Conservation (phyloP, 2,329 filamentous ascomycete genomes). For the Nakataea oryzae region DNA sequence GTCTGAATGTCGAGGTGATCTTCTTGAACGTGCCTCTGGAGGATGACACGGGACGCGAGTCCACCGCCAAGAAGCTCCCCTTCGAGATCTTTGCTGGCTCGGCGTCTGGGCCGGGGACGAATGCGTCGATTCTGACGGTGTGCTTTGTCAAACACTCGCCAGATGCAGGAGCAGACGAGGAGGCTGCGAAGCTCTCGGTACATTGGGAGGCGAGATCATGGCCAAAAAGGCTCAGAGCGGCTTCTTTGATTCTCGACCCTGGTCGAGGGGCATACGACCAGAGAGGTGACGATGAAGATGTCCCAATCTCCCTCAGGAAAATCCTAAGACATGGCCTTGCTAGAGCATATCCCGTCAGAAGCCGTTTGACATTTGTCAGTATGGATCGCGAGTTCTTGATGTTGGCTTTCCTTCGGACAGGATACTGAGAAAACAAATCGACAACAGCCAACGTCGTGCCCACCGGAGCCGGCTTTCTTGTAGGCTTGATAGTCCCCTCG, state of each 20-base stretch:
- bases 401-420: conserved; percentile 50
- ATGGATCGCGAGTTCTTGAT: conserved; percentile 47
- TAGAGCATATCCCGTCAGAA: conserved; percentile 56
- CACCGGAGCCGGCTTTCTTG: conserved; percentile 39
- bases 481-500: conserved; percentile 28
- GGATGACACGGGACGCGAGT: conserved; percentile 52
- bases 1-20: conserved; percentile 41
- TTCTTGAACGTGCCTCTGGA: conserved; percentile 48
- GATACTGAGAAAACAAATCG: conserved; percentile 48
- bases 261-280: conserved; percentile 54
- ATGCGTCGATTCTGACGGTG: conserved; percentile 34
- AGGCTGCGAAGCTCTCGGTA: background rate
- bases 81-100: conserved; percentile 30
- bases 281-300: conserved; percentile 35
- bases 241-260: conserved; percentile 40
- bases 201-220: conserved; percentile 16
- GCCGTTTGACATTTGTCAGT: conserved; percentile 44
- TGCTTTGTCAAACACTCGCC: background rate
- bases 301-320: conserved; percentile 46
- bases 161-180: conserved; percentile 5
- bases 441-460: conserved; percentile 58
- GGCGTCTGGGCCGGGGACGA: conserved; percentile 43
- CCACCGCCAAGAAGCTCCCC: conserved; percentile 56
- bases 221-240: conserved; percentile 52
- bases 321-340: conserved; percentile 54